Evolutionary conservation across 176 grass and related monocot species (phyloP).

Genomic region (Carex cristatella): DNA sequence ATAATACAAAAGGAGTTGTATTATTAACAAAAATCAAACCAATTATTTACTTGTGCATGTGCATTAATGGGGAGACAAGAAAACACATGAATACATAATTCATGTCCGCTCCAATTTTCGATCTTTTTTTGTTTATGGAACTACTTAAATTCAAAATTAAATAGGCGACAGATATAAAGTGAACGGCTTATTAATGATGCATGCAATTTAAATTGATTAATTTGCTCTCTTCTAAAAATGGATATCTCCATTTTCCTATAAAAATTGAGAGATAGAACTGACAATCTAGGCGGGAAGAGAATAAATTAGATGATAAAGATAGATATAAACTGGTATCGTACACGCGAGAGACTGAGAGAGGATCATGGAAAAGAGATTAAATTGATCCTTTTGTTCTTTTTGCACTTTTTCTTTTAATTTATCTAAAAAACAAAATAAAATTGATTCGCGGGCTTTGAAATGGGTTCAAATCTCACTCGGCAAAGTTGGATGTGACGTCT

Average conservation of each 20-base stretch:
- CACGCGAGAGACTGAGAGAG: background rate
- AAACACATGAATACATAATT: background rate
- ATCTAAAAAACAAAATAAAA: background rate
- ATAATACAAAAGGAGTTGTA: background rate
- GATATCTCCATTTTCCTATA: background rate
- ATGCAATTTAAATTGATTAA: background rate
- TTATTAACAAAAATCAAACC: too few species aligned
- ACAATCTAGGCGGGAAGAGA: background rate
- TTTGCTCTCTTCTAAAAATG: background rate
- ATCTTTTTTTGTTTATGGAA: background rate
- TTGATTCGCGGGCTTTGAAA: background rate
- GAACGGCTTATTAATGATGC: background rate
- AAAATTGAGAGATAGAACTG: background rate
- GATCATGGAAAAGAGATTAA: background rate
- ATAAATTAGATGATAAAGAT: constrained; percentile 10
- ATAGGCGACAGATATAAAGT: background rate
- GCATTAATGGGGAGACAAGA: constrained; percentile 8
- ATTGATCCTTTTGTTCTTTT: constrained; percentile 1
- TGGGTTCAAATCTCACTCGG: background rate
- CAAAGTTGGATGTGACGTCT: background rate
- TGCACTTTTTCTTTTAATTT: background rate
- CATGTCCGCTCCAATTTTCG: background rate
- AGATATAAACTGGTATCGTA: background rate
- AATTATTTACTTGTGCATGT: background rate
- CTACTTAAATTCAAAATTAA: background rate